These are phyloP conservation scores for Saturnispora dispora DNA, from an alignment of 805 yeast species.

Conservation along the genomic window DNA sequence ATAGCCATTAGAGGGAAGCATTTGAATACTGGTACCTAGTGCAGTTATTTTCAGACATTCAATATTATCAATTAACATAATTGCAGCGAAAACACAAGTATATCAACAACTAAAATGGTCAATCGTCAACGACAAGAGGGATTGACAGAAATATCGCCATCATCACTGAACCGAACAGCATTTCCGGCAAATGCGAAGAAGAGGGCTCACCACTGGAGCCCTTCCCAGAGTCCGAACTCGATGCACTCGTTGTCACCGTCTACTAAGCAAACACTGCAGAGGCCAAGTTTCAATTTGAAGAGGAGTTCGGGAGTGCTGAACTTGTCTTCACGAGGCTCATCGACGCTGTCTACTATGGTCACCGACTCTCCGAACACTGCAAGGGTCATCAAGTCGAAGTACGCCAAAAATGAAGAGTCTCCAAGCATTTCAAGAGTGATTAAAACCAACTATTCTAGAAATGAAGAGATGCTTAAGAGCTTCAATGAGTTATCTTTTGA, in stretches of 20 bases:
- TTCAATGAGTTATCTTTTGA: slow-evolving; percentile 26
- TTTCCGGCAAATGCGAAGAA: slow-evolving; percentile 24
- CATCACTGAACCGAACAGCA: slow-evolving; percentile 21
- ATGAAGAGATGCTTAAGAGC: slow-evolving; percentile 26
- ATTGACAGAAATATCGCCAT: slow-evolving; percentile 17
- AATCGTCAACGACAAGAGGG: slow-evolving; percentile 8
- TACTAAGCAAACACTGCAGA: slow-evolving; percentile 8
- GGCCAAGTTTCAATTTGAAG: not conserved
- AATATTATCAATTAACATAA: not conserved
- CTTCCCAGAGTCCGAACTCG: slow-evolving; percentile 23
- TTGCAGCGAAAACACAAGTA: not conserved
- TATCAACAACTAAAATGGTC: not conserved
- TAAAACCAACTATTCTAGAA: slow-evolving; percentile 16
- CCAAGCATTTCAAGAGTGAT: slow-evolving; percentile 21
- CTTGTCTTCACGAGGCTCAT: slow-evolving; percentile 24
- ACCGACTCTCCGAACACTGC: slow-evolving; percentile 28
- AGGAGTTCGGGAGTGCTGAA: slow-evolving; percentile 46
- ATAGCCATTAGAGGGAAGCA: not conserved
- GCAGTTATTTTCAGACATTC: not conserved
- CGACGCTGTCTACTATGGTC: slow-evolving; percentile 13
- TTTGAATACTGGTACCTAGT: not conserved
- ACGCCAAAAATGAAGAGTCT: slow-evolving; percentile 21
- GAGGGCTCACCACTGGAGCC: slow-evolving; percentile 11
- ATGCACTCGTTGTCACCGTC: slow-evolving; percentile 9
- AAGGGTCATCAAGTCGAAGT: slow-evolving; percentile 13